These are phyloP conservation scores for Fusarium pininemorale DNA, from an alignment of 2,329 filamentous ascomycete genomes.

Conservation along the genomic window DNA sequence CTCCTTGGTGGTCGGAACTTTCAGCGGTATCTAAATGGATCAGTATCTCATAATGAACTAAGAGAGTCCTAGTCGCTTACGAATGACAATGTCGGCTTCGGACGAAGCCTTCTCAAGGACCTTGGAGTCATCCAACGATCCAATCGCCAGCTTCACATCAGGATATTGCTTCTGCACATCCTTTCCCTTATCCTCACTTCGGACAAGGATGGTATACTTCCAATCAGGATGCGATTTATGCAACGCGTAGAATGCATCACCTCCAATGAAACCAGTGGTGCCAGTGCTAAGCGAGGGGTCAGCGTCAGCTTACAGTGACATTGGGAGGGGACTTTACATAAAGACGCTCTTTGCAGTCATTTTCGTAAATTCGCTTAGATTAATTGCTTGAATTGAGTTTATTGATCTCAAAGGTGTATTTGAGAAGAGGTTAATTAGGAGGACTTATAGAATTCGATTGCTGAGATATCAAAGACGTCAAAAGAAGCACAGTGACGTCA, in stretches of 20 bases:
- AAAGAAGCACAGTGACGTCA: slow-evolving; percentile 5
- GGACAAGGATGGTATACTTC: slow-evolving; percentile 53
- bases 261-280: slow-evolving; percentile 17
- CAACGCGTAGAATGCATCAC: slow-evolving; percentile 11
- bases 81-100: slow-evolving; percentile 49
- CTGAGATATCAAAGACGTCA: slow-evolving; percentile 10
- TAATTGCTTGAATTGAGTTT: accelerated
- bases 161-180: slow-evolving; percentile 45
- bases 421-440: accelerated
- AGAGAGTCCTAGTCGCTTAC: not conserved
- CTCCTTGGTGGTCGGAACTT: slow-evolving; percentile 56
- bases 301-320: not conserved
- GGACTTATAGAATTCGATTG: not conserved
- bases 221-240: slow-evolving; percentile 50
- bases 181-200: slow-evolving; percentile 49
- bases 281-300: not conserved
- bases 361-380: not conserved
- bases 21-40: slow-evolving; percentile 49
- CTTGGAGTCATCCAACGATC: slow-evolving; percentile 46
- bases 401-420: accelerated
- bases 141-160: slow-evolving; percentile 42
- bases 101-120: slow-evolving; percentile 44
- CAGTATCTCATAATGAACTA: too few relatives aligned
- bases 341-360: slow-evolving; percentile 18
- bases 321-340: not conserved